Base-by-base conservation (phyloP, 2,329 filamentous ascomycete genomes). In the Monascus ruber region DNA sequence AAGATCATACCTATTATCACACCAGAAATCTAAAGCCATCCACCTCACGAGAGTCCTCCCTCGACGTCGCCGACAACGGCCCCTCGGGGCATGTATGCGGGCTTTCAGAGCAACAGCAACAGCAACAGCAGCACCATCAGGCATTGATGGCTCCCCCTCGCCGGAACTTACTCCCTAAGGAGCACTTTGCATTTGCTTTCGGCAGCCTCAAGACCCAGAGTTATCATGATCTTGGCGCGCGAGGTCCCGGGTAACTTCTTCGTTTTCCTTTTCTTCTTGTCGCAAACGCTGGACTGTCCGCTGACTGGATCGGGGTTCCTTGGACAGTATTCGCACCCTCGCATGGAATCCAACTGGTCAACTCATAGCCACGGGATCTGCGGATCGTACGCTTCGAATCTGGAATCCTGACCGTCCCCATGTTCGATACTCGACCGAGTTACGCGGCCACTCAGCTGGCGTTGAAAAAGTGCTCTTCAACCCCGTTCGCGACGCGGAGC, bases 281-380 rank as follows among this genome's bases (percentile, higher is more conserved):
- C 17, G 17, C 17, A 17, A 17, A 24, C 11, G 33, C 33, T 34
- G 7, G 33, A 34, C 7, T 31, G 28, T n/a, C 7, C 7, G 7
- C n/a, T 8, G 27, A 26, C 24, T 17, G 37, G 29, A 36, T 34
- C 33, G 42, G 6, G 25, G 26, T 33, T 33, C 39, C 31, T 24
- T 26, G 17, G 27, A 41, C 39, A 86, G 81, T 46, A 72, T 93
- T 41, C 79, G 84, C 32, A 81, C 83, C 1, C 80, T 96, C 48
- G 81, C 84, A 31, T 96, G 89, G 89, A 94, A 89, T 48, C 85
- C 88, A 0, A 70, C 85, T 0, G 87, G 89, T 28, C 83, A 77
- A 6, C 70, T 91, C 43, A 79, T 96, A 44, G 89, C 89, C 1
- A 93, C 88, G 0, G 87, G 86, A 2, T 83, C 85, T 2, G 85